phyloP scores from a whole-genome alignment of 2,329 filamentous ascomycete genomes.

The Cordyceps javanica region DNA sequence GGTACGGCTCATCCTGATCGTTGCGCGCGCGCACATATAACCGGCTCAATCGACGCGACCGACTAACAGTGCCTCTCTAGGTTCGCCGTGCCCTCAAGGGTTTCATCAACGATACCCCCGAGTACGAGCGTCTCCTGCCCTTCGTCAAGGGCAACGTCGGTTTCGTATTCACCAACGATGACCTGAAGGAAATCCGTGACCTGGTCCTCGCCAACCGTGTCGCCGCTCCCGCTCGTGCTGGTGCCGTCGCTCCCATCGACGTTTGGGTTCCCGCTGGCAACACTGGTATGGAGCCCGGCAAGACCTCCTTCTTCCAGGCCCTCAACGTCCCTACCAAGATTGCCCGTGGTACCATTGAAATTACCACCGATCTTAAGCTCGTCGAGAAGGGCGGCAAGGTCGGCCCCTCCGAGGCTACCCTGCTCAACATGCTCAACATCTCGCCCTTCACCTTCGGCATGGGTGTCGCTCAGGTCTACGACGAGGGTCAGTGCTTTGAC shows the following conservation, averaged over 20 bases:
- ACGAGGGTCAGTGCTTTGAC: constrained; percentile 89
- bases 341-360: constrained; percentile 99
- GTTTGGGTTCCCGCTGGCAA: constrained; percentile 96
- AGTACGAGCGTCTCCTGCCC: constrained; percentile 97
- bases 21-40: constrained; percentile 17
- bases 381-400: constrained; percentile 90
- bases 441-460: constrained; percentile 99
- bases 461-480: constrained; percentile 93
- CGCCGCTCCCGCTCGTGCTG: constrained; percentile 93
- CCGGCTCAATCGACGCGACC: too few relatives aligned
- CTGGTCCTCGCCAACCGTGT: constrained; percentile 97
- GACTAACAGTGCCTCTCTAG: constrained; percentile 32
- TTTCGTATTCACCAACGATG: constrained; percentile 98
- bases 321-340: constrained; percentile 99
- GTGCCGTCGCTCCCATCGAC: constrained; percentile 88
- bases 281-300: constrained; percentile 99
- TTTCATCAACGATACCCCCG: constrained; percentile 82
- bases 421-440: constrained; percentile 99
- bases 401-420: constrained; percentile 95
- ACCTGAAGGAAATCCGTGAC: constrained; percentile 87
- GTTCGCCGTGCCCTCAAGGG: constrained; percentile 96
- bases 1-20: constrained; percentile 47
- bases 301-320: constrained; percentile 99
- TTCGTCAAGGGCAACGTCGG: constrained; percentile 96
- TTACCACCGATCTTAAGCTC: constrained; percentile 95